Evolutionary conservation across 164 flowering plant genomes (phyloP), one percentile per base, ranked within the genome.

Genomic region (Macadamia tetraphylla): DNA sequence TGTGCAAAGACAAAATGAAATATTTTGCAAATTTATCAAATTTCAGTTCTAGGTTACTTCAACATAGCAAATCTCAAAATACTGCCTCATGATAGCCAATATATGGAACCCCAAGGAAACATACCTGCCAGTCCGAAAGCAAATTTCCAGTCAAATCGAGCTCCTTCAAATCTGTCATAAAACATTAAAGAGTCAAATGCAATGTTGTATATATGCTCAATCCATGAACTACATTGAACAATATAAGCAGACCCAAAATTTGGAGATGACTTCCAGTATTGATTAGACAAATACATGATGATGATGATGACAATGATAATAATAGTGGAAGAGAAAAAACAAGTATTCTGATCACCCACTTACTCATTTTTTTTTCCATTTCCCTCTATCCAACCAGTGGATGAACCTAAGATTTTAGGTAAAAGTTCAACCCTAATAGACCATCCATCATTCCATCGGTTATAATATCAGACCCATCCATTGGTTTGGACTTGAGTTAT

Each of bases 141-240:
- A 94, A 75, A 75, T 90, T 94, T 78, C 95, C 98, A 70, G 92
- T 90, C 82, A 92, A 85, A 80, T 94, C 98, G 60, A 94, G 92
- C 81, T 84, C 87, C 83, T 86, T 87, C n/a, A 94, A 68, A 73
- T 86, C 98, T 94, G 91, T 70, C 79, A 73, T 17, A 68, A 40
- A 70, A 67, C 29, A 60, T 63, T 2, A 71, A 53, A 14, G 29
- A 6, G 46, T 6, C 7, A 66, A 4, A 32, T 7, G 8, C 30
- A 59, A 14, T 18, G 18, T 29, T 9, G 6, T 58, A 9, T 14
- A 29, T 18, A 58, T 14, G 3, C 32, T 49, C 15, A 35, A 35
- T 1, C 53, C 53, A 49, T 10, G 15, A 49, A 10, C 15, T 49
- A 49, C 6, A 10, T 10, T 49, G 53, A 49, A 49, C 0, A 49